Percentiles rank a stretch among this genome's conserved stretches.
Conservation (phyloP, 2,329 filamentous ascomycete species). For the Fusarium sp. region DNA sequence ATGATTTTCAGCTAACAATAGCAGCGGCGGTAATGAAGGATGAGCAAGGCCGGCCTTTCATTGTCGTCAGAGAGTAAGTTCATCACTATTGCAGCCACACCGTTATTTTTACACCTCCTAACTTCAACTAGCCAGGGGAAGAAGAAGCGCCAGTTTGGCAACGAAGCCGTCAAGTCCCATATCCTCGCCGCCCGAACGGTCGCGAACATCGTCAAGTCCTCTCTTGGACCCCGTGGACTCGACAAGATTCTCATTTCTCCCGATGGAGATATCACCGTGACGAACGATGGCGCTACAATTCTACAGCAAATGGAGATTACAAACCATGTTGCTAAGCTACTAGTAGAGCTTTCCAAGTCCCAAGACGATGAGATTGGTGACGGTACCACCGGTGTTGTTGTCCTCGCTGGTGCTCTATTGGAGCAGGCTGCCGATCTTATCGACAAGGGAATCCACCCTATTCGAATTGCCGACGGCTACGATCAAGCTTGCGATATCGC, state of each 20-base stretch:
- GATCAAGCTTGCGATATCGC: constrained; percentile 98
- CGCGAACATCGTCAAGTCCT: constrained; percentile 97
- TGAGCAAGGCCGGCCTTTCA: constrained; percentile 96
- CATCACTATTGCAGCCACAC: constrained; percentile 6
- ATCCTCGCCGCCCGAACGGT: constrained; percentile 97
- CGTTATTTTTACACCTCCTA: constrained; percentile 29
- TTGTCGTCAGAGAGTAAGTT: constrained; percentile 95
- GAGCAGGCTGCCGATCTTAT: constrained; percentile 98
- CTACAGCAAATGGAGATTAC: constrained; percentile 98
- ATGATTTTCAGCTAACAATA: constrained; percentile 39
- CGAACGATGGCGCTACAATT: constrained; percentile 98
- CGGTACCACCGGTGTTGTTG: constrained; percentile 97
- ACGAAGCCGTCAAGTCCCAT: constrained; percentile 97
- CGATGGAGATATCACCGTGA: constrained; percentile 98
- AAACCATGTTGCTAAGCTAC: constrained; percentile 96
- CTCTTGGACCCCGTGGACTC: constrained; percentile 92
- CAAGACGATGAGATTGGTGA: constrained; percentile 99
- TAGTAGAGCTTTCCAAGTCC: constrained; percentile 97
- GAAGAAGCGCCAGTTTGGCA: constrained; percentile 97
- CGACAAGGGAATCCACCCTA: constrained; percentile 99
- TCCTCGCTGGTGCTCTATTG: constrained; percentile 91
- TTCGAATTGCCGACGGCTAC: constrained; percentile 97
- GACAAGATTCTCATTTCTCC: constrained; percentile 99
- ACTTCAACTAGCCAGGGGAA: constrained; percentile 80
- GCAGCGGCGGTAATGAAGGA: constrained; percentile 87